Base-by-base conservation (phyloP, 306 rosid genomes). In the Fragaria iinumae region DNA sequence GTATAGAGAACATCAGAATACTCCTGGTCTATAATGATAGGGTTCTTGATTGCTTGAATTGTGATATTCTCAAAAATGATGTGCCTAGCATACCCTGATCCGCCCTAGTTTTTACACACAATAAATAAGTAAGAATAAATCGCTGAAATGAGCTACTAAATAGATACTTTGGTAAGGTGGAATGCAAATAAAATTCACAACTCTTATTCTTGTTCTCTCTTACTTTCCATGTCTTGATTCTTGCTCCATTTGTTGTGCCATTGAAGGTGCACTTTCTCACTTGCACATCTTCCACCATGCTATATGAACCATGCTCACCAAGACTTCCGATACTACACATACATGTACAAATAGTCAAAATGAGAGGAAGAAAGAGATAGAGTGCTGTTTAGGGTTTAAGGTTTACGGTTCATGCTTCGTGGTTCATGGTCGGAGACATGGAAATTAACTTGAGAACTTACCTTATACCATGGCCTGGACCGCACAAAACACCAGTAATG, bases 401-500 rank as follows among this genome's bases (percentile, higher is more conserved):
- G 44, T 41, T 41, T 38, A 38, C 41, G 16, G 36, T 57, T 21
- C 11, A 57, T 8, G 2, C 5, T 18, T 52, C 29, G 21, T 21
- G 34, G 25, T 60, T 23, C 2, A 25, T 18, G 12, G 2, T 8
- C 6, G 14, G 20, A 60, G 14, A 60, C 8, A 11, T 4, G 20
- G 39, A 62, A 32, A 32, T 32, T 32, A 62, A 29, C 34, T 62
- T 1, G 67, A 62, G 11, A 34, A 16, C 18, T 64, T 4, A 84
- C 90, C 90, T 89, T 16, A 86, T 84, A 34, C 93, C 93, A 72
- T 84, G 91, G 34, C 90, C 93, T 56, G 91, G 90, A 50, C 91
- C 93, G 49, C 91, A 87, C 23, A 2, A 8, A 76, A 89, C 43
- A 21, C 56, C 64, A 52, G 71, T 71, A 29, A 87, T 69, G 66